Percentiles rank a stretch among this genome's conserved stretches.
These are phyloP conservation scores for Prunus mume DNA, from an alignment of 306 rosid genomes.

Conservation along the genomic window DNA sequence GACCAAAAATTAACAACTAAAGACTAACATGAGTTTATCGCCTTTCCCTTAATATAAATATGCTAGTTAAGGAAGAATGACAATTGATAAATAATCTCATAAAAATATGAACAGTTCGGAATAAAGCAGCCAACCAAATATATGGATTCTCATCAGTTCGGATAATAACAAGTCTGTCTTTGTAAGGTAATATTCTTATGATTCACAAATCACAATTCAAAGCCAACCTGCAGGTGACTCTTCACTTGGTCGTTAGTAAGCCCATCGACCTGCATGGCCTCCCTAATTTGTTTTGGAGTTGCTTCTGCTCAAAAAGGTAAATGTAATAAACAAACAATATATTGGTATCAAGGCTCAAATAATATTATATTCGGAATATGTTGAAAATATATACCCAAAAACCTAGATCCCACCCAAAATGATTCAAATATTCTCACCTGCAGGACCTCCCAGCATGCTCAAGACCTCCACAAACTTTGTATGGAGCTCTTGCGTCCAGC, in stretches of 20 bases:
- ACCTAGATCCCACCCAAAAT: not conserved
- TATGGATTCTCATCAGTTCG: too few relatives aligned
- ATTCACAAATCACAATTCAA: not conserved
- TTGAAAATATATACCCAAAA: not conserved
- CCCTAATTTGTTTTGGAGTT: constrained; percentile 23
- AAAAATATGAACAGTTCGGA: too few relatives aligned
- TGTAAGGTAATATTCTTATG: too few relatives aligned
- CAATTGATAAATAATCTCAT: too few relatives aligned
- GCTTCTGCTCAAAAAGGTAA: constrained; percentile 15
- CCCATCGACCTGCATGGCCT: constrained; percentile 19
- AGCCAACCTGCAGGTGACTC: constrained; percentile 31
- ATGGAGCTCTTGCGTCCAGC: constrained; percentile 22
- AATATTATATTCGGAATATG: too few relatives aligned
- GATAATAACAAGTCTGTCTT: too few relatives aligned
- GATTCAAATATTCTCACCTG: constrained; percentile 2
- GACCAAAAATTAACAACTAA: too few relatives aligned
- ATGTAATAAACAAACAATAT: not conserved
- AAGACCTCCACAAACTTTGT: constrained; percentile 5
- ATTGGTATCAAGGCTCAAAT: not conserved
- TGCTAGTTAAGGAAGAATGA: too few relatives aligned
- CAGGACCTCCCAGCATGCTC: constrained; percentile 15
- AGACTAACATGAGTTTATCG: too few relatives aligned
- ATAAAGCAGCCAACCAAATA: too few relatives aligned
- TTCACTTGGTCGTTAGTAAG: constrained; percentile 30
- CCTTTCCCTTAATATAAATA: too few relatives aligned